A percentile compares a stretch with the other conserved stretches of the same genome.
phyloP scores from a whole-genome alignment of 2,329 filamentous ascomycete genomes.

The Chaetomium sp. region DNA sequence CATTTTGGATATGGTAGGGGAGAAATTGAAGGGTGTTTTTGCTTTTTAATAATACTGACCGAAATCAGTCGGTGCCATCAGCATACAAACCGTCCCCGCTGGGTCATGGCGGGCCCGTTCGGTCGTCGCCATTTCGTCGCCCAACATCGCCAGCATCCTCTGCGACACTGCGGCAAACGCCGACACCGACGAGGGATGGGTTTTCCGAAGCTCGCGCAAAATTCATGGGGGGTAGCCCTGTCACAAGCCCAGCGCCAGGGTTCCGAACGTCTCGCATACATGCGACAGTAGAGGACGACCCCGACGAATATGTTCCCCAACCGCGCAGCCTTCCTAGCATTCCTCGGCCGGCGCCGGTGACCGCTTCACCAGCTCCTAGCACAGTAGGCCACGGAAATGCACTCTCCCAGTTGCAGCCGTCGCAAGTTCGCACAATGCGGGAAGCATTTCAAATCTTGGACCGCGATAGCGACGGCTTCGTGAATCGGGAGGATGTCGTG shows the following conservation, averaged over 20 bases:
- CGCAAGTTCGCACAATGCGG: slow-evolving; percentile 82
- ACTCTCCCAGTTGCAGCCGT: slow-evolving; percentile 73
- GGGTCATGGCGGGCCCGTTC: slow-evolving; percentile 65
- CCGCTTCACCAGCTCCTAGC: neutral
- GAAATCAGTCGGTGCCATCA: slow-evolving; percentile 52
- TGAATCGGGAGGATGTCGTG: slow-evolving; percentile 79
- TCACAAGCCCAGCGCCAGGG: slow-evolving; percentile 46
- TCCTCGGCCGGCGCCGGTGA: slow-evolving; percentile 17
- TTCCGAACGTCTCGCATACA: slow-evolving; percentile 44
- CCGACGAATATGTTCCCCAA: slow-evolving; percentile 17
- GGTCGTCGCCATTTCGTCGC: slow-evolving; percentile 66
- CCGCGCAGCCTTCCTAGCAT: slow-evolving; percentile 21
- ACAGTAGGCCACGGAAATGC: slow-evolving; percentile 47
- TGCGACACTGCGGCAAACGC: slow-evolving; percentile 64
- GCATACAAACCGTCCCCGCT: slow-evolving; percentile 72
- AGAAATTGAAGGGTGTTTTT: no score
- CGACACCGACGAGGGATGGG: slow-evolving; percentile 59
- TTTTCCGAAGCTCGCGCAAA: slow-evolving; percentile 51
- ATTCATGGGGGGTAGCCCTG: slow-evolving; percentile 42
- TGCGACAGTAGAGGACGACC: slow-evolving; percentile 23
- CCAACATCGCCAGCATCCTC: slow-evolving; percentile 67
- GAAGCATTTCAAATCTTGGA: slow-evolving; percentile 95
- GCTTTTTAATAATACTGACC: slow-evolving; percentile 20
- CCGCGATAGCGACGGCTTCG: slow-evolving; percentile 79
- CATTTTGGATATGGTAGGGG: neutral